phyloP scores from a whole-genome alignment of 345 rosid species.

The Ricinus communis region DNA sequence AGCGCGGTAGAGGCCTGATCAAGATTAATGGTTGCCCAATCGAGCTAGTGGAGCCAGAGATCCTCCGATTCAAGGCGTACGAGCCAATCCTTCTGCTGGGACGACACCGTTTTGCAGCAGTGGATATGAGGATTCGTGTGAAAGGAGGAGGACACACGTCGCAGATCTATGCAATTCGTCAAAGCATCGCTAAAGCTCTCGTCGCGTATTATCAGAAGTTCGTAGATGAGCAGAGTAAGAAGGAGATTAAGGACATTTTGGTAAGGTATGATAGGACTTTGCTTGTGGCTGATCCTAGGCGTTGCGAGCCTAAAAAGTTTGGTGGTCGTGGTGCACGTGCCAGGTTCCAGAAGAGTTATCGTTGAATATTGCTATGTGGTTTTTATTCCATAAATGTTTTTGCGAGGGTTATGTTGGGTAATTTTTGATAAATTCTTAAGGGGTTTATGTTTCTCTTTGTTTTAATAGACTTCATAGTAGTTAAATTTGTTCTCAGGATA shows the following conservation, averaged over 20 bases:
- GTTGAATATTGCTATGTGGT: slow-evolving; percentile 32
- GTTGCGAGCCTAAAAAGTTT: slow-evolving; percentile 94
- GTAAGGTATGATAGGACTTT: slow-evolving; percentile 81
- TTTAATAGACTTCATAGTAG: neutral
- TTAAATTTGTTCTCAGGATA: slow-evolving; percentile 2
- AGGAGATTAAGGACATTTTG: slow-evolving; percentile 80
- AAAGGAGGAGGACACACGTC: slow-evolving; percentile 86
- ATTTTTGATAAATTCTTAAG: no score
- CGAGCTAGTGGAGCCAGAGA: slow-evolving; percentile 29
- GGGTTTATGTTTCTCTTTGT: no score
- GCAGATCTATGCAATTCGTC: slow-evolving; percentile 88
- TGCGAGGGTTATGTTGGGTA: neutral
- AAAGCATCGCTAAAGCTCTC: slow-evolving; percentile 88
- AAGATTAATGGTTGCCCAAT: slow-evolving; percentile 34
- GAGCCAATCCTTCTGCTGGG: slow-evolving; percentile 28
- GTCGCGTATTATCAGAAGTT: slow-evolving; percentile 82
- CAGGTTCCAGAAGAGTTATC: slow-evolving; percentile 90
- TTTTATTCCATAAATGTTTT: neutral
- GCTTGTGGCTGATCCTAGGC: slow-evolving; percentile 82
- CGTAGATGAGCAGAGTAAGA: slow-evolving; percentile 85
- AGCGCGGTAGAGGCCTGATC: slow-evolving; percentile 24
- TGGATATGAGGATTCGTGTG: slow-evolving; percentile 62
- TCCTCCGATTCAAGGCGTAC: slow-evolving; percentile 31
- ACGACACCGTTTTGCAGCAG: slow-evolving; percentile 22
- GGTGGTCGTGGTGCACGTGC: slow-evolving; percentile 91